Evolutionary conservation across 1,284 basidiomycete genomes (phyloP).

Genomic region (Leccinum cinnamomeum): DNA sequence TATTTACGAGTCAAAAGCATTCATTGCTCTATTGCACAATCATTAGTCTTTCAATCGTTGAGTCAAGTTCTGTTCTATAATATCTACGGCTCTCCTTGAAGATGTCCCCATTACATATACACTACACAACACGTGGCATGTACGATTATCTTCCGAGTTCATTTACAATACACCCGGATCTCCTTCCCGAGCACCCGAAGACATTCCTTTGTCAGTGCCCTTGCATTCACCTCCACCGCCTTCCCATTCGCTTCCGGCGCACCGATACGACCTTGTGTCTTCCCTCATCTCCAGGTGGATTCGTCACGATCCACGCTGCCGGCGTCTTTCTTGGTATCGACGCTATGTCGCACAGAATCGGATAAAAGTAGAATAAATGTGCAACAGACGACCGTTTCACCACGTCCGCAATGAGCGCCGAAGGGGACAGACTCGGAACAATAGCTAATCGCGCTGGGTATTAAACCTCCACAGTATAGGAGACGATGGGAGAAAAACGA

Average conservation of each 20-base stretch:
- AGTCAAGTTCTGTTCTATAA: too few relatives aligned
- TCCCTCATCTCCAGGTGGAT: slow-evolving; percentile 1
- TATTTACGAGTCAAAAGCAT: too few relatives aligned
- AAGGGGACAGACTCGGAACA: slow-evolving; percentile 40
- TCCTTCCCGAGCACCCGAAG: slow-evolving; percentile 73
- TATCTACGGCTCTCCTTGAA: too few relatives aligned
- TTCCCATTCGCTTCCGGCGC: slow-evolving; percentile 34
- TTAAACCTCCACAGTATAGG: neutral
- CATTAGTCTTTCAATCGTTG: too few relatives aligned
- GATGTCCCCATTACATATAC: too few relatives aligned
- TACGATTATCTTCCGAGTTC: too few relatives aligned
- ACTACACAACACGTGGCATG: too few relatives aligned
- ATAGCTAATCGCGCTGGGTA: slow-evolving; percentile 25
- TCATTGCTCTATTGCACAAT: too few relatives aligned
- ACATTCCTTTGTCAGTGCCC: slow-evolving; percentile 67
- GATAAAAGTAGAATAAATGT: slow-evolving; percentile 85
- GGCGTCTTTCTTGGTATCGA: slow-evolving; percentile 66
- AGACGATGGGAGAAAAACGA: slow-evolving; percentile 21
- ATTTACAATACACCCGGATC: slow-evolving; percentile 35
- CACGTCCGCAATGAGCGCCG: slow-evolving; percentile 60
- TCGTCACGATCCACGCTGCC: slow-evolving; percentile 55
- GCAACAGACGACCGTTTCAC: slow-evolving; percentile 71
- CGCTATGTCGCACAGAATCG: slow-evolving; percentile 74
- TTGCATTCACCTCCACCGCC: slow-evolving; percentile 60
- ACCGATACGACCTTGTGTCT: slow-evolving; percentile 24